Conservation (phyloP, 2,329 filamentous ascomycete species). For the Colletotrichum sp. region DNA sequence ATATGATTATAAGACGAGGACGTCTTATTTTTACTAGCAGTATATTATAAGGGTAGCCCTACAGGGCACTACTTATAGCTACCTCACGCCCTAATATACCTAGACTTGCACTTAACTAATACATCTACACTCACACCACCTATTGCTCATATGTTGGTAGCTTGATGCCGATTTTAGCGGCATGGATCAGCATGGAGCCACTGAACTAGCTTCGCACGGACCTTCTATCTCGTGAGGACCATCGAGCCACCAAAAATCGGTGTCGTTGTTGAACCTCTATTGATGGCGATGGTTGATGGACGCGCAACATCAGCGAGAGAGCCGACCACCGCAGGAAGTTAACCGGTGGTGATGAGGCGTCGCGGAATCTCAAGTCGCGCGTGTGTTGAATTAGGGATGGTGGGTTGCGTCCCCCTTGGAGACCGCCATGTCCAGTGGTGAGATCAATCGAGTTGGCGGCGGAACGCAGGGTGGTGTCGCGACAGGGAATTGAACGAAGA, state of each 20-base stretch:
- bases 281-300: not conserved
- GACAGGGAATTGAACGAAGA: not conserved
- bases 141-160: not conserved
- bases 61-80: too few relatives aligned
- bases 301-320: rapidly evolving
- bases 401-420: not conserved
- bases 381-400: not conserved
- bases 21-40: too few relatives aligned
- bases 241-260: not conserved
- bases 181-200: not conserved
- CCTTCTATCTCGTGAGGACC: not conserved
- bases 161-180: not conserved
- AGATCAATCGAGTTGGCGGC: not conserved
- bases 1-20: too few relatives aligned
- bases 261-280: too few relatives aligned
- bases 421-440: not conserved
- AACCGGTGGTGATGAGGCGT: not conserved
- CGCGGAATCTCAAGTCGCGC: not conserved
- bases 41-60: too few relatives aligned
- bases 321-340: too few relatives aligned
- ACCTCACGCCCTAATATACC: too few relatives aligned
- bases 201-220: not conserved
- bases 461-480: not conserved
- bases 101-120: too few relatives aligned
- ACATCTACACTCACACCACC: too few relatives aligned